phyloP scores from a whole-genome alignment of 2,329 filamentous ascomycete genomes.

The Whalleya microplaca region DNA sequence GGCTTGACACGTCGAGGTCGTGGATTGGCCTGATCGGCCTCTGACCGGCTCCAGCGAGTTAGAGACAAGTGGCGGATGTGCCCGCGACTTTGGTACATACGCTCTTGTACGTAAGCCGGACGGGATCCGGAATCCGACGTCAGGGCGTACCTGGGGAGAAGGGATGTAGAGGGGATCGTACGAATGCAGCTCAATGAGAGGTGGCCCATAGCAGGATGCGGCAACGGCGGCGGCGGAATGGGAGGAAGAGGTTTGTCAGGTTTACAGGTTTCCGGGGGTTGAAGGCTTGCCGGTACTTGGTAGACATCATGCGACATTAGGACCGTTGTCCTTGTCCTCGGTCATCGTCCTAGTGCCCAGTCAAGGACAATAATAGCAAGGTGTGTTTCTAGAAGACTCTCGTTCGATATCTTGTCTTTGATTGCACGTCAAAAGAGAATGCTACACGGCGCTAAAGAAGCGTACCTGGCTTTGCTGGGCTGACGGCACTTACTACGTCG shows the following conservation, averaged over 20 bases:
- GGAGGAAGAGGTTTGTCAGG: neutral
- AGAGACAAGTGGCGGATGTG: constrained; percentile 16
- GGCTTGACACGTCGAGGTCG: constrained; percentile 22
- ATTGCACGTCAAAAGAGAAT: constrained; percentile 16
- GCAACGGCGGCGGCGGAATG: neutral
- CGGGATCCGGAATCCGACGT: constrained; percentile 8
- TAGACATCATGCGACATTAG: constrained; percentile 21
- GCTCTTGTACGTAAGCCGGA: neutral
- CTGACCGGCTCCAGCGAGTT: constrained; percentile 13
- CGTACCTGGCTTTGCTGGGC: neutral
- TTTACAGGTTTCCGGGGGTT: too few relatives aligned
- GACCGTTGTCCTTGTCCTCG: constrained; percentile 14
- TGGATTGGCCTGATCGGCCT: constrained; percentile 22
- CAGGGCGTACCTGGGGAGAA: constrained; percentile 21
- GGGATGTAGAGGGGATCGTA: constrained; percentile 22
- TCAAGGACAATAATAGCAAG: neutral
- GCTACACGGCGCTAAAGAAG: neutral
- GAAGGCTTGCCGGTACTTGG: neutral
- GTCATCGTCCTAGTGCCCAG: neutral
- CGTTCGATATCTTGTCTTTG: constrained; percentile 8
- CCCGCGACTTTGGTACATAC: neutral
- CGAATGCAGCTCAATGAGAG: constrained; percentile 2
- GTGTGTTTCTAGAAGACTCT: constrained; percentile 2
- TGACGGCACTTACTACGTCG: neutral
- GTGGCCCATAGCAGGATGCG: neutral